phyloP scores from a whole-genome alignment of 2,329 filamentous ascomycete species.

The Aspergillus felis region DNA sequence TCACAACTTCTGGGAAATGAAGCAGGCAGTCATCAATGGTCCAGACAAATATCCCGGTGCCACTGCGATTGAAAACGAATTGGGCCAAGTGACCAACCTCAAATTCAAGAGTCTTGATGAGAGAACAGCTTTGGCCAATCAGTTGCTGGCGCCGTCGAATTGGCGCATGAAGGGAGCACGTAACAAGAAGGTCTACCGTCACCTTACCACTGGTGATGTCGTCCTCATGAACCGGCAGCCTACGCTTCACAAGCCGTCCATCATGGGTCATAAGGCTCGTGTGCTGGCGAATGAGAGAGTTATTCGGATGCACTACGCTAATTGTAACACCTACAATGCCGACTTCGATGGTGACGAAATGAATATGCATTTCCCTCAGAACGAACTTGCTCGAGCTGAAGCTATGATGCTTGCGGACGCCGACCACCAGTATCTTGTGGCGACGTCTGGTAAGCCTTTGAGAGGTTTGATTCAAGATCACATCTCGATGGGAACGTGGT shows the following conservation, averaged over 20 bases:
- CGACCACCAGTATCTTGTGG: slow-evolving; percentile 93
- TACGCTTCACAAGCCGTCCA: slow-evolving; percentile 95
- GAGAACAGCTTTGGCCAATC: slow-evolving; percentile 83
- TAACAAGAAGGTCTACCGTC: slow-evolving; percentile 95
- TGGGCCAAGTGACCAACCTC: slow-evolving; percentile 83
- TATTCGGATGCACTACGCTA: slow-evolving; percentile 98
- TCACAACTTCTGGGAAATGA: slow-evolving; percentile 93
- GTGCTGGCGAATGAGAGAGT: slow-evolving; percentile 94
- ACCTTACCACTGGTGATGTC: slow-evolving; percentile 93
- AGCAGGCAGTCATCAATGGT: slow-evolving; percentile 93
- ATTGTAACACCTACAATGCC: slow-evolving; percentile 98
- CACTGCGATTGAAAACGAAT: slow-evolving; percentile 90
- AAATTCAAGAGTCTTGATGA: slow-evolving; percentile 85
- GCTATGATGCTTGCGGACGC: slow-evolving; percentile 92
- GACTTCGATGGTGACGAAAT: slow-evolving; percentile 99
- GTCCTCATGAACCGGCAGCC: slow-evolving; percentile 99
- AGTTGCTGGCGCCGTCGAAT: slow-evolving; percentile 80
- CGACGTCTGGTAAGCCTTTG: slow-evolving; percentile 87
- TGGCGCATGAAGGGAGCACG: slow-evolving; percentile 69
- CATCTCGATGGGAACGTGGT: slow-evolving; percentile 85
- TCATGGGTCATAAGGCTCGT: slow-evolving; percentile 94
- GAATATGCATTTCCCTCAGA: slow-evolving; percentile 99
- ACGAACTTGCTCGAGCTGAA: slow-evolving; percentile 88
- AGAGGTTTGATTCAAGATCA: slow-evolving; percentile 98
- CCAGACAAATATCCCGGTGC: slow-evolving; percentile 92